phyloP scores from a whole-genome alignment of 805 yeast species.

The Danielozyma ontarioensis region DNA sequence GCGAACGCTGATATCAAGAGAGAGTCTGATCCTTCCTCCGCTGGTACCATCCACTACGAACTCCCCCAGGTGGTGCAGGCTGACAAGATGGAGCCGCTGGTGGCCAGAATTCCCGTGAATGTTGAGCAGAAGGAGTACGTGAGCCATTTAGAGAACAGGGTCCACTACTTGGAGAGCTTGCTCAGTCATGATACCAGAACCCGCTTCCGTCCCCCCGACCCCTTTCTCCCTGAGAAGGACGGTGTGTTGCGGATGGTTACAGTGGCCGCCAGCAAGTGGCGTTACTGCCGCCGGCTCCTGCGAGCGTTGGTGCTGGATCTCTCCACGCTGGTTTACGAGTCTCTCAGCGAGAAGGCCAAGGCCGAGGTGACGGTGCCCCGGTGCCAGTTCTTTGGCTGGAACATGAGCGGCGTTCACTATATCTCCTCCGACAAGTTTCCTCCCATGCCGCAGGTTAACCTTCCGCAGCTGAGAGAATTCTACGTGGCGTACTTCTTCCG shows the following conservation, averaged over 20 bases:
- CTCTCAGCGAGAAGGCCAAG: conserved; percentile 29
- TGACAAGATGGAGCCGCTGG: neutral
- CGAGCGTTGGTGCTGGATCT: conserved; percentile 35
- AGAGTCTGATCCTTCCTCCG: neutral
- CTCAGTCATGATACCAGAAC: conserved; percentile 12
- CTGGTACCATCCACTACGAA: neutral
- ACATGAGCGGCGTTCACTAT: conserved; percentile 55
- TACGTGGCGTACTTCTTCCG: conserved; percentile 39
- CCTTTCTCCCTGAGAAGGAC: conserved; percentile 16
- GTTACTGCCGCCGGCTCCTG: conserved; percentile 44
- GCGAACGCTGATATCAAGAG: neutral
- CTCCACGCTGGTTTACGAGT: conserved; percentile 26
- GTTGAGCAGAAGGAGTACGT: conserved; percentile 13
- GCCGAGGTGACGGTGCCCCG: conserved; percentile 43
- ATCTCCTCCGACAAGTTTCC: conserved; percentile 31
- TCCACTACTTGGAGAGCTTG: conserved; percentile 33
- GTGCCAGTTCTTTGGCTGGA: conserved; percentile 62
- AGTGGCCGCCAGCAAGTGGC: conserved; percentile 38
- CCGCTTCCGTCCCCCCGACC: conserved; percentile 6
- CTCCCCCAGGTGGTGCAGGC: neutral
- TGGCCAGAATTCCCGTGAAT: neutral
- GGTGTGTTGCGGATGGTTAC: conserved; percentile 12
- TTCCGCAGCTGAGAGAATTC: conserved; percentile 1
- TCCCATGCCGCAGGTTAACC: conserved; percentile 19
- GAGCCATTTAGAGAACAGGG: conserved; percentile 33